phyloP scores from a whole-genome alignment of 805 yeast species.

The Maudiozyma saulgeensis region DNA sequence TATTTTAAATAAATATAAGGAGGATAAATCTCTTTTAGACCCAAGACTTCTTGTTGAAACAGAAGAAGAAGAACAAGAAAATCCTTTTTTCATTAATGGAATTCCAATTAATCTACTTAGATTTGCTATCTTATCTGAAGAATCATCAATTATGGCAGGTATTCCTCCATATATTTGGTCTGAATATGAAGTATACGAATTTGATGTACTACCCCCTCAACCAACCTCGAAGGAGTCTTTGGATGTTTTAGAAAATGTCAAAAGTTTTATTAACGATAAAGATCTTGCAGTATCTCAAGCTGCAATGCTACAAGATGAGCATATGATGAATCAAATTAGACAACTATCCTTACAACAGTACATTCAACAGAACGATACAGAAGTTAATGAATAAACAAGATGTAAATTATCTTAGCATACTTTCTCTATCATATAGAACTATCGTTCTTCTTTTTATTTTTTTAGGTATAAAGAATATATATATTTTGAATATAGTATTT shows the following conservation, averaged over 20 bases:
- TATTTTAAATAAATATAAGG: slow-evolving; percentile 13
- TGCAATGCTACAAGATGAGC: slow-evolving; percentile 27
- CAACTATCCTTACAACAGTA: slow-evolving; percentile 27
- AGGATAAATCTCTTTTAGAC: slow-evolving; percentile 2
- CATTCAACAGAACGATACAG: slow-evolving; percentile 18
- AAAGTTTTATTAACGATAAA: slow-evolving; percentile 27
- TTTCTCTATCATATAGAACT: too few relatives aligned
- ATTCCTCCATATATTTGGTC: slow-evolving; percentile 57
- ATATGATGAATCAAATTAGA: slow-evolving; percentile 23
- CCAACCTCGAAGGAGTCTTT: slow-evolving; percentile 26
- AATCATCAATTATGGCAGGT: slow-evolving; percentile 59
- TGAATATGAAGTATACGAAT: slow-evolving; percentile 53
- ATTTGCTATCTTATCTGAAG: slow-evolving; percentile 62
- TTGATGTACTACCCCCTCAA: slow-evolving; percentile 62
- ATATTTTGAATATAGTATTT: background rate
- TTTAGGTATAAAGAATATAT: background rate
- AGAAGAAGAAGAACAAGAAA: background rate
- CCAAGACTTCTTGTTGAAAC: background rate
- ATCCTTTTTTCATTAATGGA: slow-evolving; percentile 18
- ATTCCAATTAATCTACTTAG: slow-evolving; percentile 57
- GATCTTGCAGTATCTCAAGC: slow-evolving; percentile 20
- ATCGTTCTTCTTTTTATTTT: background rate
- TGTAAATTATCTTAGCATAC: too few relatives aligned
- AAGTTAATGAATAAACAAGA: background rate
- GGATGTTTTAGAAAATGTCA: slow-evolving; percentile 31